Conservation (phyloP, 2,329 filamentous ascomycete genomes). For the Diaporthe amygdali region DNA sequence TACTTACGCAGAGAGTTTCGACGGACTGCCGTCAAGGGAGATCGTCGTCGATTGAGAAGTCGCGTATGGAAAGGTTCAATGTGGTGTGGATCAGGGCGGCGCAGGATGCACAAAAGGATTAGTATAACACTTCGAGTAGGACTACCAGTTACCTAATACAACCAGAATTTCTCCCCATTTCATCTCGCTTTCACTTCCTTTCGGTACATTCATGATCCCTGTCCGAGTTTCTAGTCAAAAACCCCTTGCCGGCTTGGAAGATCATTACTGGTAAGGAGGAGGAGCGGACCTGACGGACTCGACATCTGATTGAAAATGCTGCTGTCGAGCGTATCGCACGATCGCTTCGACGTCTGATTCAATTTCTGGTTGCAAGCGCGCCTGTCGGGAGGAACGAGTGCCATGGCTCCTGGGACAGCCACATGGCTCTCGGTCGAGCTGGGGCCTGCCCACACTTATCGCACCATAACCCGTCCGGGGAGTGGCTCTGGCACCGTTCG, state of each 20-base stretch:
- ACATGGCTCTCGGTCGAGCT: neutral
- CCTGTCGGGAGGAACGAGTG: too few relatives aligned
- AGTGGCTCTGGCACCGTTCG: neutral
- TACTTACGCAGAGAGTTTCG: constrained; percentile 53
- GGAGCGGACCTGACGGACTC: neutral
- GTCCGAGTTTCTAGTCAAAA: too few relatives aligned
- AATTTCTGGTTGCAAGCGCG: too few relatives aligned
- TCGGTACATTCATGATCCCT: neutral
- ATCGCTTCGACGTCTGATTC: too few relatives aligned
- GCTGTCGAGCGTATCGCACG: neutral
- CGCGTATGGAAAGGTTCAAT: too few relatives aligned
- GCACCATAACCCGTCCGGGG: neutral
- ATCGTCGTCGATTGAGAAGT: neutral
- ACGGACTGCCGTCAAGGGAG: constrained; percentile 23
- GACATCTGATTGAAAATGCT: neutral
- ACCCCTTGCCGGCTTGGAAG: neutral
- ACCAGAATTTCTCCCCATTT: neutral
- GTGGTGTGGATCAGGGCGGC: neutral
- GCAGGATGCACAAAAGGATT: neutral
- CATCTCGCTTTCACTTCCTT: neutral
- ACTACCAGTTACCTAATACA: neutral
- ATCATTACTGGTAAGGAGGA: neutral
- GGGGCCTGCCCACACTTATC: neutral
- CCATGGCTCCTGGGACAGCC: neutral
- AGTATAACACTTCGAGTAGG: neutral